A percentile compares a stretch with the other conserved stretches of the same genome.
These are phyloP conservation scores for Heracleum sosnowskyi DNA, from an alignment of 129 eudicot species.

Conservation along the genomic window DNA sequence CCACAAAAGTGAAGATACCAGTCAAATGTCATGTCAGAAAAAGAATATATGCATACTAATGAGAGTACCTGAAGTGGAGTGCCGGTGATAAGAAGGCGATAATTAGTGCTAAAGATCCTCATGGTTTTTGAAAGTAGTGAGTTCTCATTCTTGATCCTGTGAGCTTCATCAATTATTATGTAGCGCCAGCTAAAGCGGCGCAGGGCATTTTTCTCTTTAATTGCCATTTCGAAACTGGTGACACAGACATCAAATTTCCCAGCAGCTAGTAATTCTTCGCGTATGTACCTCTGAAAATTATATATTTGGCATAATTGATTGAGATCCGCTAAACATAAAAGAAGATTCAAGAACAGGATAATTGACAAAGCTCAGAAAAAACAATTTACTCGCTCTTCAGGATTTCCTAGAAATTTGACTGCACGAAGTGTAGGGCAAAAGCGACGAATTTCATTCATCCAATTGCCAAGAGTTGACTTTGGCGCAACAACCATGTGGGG, in stretches of 20 bases:
- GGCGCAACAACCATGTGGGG: slow-evolving; percentile 99
- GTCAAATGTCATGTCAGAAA: background rate
- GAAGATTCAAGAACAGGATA: no score
- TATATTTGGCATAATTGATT: background rate
- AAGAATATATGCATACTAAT: background rate
- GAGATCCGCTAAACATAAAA: background rate
- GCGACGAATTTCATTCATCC: slow-evolving; percentile 98
- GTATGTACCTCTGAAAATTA: slow-evolving; percentile 61
- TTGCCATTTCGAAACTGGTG: slow-evolving; percentile 98
- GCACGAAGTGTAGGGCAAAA: slow-evolving; percentile 90
- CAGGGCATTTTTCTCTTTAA: slow-evolving; percentile 81
- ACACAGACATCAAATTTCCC: slow-evolving; percentile 99
- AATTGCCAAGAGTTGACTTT: slow-evolving; percentile 94
- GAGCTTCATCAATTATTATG: slow-evolving; percentile 98
- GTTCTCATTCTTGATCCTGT: slow-evolving; percentile 92
- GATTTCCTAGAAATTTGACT: slow-evolving; percentile 90
- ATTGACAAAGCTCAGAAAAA: background rate
- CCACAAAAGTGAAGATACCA: background rate
- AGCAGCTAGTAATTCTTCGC: slow-evolving; percentile 89
- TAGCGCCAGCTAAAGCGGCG: slow-evolving; percentile 99
- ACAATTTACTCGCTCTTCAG: slow-evolving; percentile 79
- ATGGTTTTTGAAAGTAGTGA: slow-evolving; percentile 93
- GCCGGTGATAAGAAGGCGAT: slow-evolving; percentile 90
- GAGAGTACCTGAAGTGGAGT: slow-evolving; percentile 87
- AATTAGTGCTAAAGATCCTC: slow-evolving; percentile 87